Base-by-base conservation (phyloP, 2,329 filamentous ascomycete species). In the Seiridium cupressi region DNA sequence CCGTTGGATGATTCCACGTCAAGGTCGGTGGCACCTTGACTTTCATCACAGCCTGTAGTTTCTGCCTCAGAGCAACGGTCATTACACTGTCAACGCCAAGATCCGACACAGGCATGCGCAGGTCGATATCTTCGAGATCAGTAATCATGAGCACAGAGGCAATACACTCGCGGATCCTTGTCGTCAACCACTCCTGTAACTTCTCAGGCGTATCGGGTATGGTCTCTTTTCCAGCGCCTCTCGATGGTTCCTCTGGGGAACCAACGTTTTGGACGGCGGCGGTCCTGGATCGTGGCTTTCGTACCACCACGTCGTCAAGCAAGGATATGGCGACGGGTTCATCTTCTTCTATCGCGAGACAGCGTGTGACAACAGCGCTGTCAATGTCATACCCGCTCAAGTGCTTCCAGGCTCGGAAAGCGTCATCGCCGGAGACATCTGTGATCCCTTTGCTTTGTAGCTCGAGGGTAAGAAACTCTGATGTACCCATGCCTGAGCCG, bases 361-460 rank as follows among this genome's bases (percentile, higher is more conserved):
- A 68, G 7, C 75, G 71, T 11, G 74, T 63, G 0, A 80, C 73
- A 3, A 78, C 75, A 2, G 66, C 76, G 40, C 77, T 73, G n/a
- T 73, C 72, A 4, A 73, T 68, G 49, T 78, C 68, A 58, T 72
- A 72, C 10, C 67, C 66, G 10, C 64, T 65, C 4, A 77, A 46
- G 58, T 77, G 67, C 38, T 72, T 65, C 77, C 78, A 80, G 3
- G 78, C 78, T 3, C 65, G 68, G 65, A 80, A 79, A 0, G 68
- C 78, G 57, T 80, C 78, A 1, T 77, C 70, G 8, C 65, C 62
- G 0, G 70, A 75, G 51, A 81, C 71, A 51, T 75, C 74, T 1
- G 76, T 78, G 55, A 81, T 76, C 3, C 77, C 78, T 61, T 75
- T 77, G 58, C 64, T 70, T 18, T 72, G 65, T 4, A 81, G 65